Percentiles rank a stretch among this genome's conserved stretches.
Evolutionary conservation across 2,329 filamentous ascomycete genomes (phyloP).

Genomic region (Aspergillus calidoustus): DNA sequence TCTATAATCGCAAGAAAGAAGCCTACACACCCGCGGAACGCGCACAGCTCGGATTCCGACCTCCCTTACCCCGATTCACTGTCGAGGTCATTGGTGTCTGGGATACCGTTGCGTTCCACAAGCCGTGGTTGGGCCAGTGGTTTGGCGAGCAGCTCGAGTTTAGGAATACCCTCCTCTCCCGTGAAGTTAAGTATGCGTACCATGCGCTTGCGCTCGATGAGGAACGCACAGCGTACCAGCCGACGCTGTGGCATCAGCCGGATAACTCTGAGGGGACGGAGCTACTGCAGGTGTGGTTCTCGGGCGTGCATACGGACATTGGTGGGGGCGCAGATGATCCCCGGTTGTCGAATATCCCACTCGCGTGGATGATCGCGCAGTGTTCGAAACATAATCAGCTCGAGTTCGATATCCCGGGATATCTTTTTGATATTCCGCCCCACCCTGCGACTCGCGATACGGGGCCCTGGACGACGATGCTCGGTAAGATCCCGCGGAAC

Average conservation of each 20-base stretch:
- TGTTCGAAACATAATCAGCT: conserved; percentile 29
- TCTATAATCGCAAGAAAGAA: conserved; percentile 21
- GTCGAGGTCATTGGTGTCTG: conserved; percentile 52
- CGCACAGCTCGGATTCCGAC: conserved; percentile 21
- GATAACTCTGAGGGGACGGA: conserved; percentile 46
- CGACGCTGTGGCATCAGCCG: conserved; percentile 50
- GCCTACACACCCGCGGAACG: conserved; percentile 17
- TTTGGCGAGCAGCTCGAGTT: conserved; percentile 30
- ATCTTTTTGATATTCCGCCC: conserved; percentile 25
- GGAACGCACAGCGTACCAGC: conserved; percentile 44
- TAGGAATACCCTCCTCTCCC: conserved; percentile 48
- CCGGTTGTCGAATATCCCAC: conserved; percentile 51
- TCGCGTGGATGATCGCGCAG: conserved; percentile 64
- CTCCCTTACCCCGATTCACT: conserved; percentile 23
- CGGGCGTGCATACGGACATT: conserved; percentile 51
- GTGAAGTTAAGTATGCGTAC: conserved; percentile 49
- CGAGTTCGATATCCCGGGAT: conserved; percentile 25
- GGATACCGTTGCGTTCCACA: conserved; percentile 47
- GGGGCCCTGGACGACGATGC: conserved; percentile 24
- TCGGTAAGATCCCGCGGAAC: conserved; percentile 14
- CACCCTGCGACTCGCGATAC: background rate
- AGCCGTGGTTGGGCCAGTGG: conserved; percentile 20
- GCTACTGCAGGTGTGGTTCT: conserved; percentile 55
- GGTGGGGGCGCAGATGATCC: conserved; percentile 53
- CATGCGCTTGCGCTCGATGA: conserved; percentile 53